Percentiles rank a stretch among this genome's conserved stretches.
phyloP scores from a whole-genome alignment of 306 rosid genomes.

The Acacia confusa region DNA sequence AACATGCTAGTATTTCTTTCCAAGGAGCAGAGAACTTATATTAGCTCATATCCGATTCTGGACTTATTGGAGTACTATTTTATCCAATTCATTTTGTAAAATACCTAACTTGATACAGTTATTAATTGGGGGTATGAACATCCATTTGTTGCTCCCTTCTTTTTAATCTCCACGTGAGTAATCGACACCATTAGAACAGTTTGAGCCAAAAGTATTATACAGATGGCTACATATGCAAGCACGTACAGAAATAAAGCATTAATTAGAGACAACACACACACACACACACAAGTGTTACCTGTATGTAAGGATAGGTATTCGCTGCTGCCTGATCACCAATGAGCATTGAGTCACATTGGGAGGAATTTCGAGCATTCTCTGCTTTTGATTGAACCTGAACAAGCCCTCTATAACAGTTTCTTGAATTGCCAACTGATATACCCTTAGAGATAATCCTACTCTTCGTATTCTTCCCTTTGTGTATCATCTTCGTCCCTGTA shows the following conservation, averaged over 20 bases:
- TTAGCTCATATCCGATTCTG: not conserved
- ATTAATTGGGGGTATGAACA: not conserved
- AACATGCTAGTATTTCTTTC: not conserved
- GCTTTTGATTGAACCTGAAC: constrained; percentile 90
- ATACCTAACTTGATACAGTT: not conserved
- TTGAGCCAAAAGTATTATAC: not conserved
- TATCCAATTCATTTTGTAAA: not conserved
- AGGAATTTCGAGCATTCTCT: constrained; percentile 79
- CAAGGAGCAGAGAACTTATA: not conserved
- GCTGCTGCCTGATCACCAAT: constrained; percentile 92
- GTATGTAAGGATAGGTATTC: constrained; percentile 88
- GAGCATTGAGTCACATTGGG: constrained; percentile 96
- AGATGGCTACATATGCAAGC: not conserved
- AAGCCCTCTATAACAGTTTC: constrained; percentile 89
- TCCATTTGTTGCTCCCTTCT: not conserved
- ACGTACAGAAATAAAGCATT: not conserved
- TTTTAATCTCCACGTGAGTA: not conserved
- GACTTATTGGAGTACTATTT: not conserved
- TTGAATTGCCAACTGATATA: constrained; percentile 81
- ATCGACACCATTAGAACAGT: not conserved
- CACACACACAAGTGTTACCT: constrained; percentile 61
- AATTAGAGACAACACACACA: too few relatives aligned
- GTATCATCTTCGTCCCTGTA: constrained; percentile 95
- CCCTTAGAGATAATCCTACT: constrained; percentile 96
- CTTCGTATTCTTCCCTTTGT: constrained; percentile 85